These are phyloP conservation scores for Claviceps citrina DNA, from an alignment of 2,329 filamentous ascomycete genomes.

Conservation along the genomic window DNA sequence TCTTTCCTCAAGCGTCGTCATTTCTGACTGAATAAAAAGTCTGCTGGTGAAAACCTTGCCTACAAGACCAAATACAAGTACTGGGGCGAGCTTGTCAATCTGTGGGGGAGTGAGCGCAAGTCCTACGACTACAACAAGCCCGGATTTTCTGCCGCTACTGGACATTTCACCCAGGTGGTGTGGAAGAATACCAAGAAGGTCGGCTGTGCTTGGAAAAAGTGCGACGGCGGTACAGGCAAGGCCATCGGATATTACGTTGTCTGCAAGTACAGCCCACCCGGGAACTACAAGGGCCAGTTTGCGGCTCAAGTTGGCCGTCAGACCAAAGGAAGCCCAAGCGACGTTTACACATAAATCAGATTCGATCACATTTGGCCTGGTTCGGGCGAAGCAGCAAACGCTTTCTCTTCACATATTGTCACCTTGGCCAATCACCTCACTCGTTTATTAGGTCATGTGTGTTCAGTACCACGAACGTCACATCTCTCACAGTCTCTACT, in stretches of 20 bases:
- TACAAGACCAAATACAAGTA: neutral
- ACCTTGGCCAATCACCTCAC: too few relatives aligned
- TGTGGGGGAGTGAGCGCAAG: conserved; percentile 2
- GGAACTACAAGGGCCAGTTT: neutral
- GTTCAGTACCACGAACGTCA: too few relatives aligned
- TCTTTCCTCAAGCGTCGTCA: neutral
- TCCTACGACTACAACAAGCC: conserved; percentile 1
- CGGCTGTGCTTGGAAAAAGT: neutral
- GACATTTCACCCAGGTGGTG: conserved; percentile 2
- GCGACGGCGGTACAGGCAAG: neutral
- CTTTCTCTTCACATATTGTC: too few relatives aligned
- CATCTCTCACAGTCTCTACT: too few relatives aligned
- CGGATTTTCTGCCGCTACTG: neutral
- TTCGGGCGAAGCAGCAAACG: too few relatives aligned
- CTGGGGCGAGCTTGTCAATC: neutral
- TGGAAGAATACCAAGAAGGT: neutral
- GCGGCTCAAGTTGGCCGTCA: neutral
- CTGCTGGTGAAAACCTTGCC: conserved; percentile 3
- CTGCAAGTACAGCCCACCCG: conserved; percentile 2
- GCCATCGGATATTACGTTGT: neutral
- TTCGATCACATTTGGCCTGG: too few relatives aligned
- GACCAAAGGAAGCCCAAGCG: neutral
- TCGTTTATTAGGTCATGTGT: too few relatives aligned
- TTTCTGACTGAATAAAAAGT: neutral
- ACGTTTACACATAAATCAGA: too few relatives aligned